These are phyloP conservation scores for Chromosphaera perkinsii DNA, from an alignment of 208 protist genomes.

Conservation along the genomic window DNA sequence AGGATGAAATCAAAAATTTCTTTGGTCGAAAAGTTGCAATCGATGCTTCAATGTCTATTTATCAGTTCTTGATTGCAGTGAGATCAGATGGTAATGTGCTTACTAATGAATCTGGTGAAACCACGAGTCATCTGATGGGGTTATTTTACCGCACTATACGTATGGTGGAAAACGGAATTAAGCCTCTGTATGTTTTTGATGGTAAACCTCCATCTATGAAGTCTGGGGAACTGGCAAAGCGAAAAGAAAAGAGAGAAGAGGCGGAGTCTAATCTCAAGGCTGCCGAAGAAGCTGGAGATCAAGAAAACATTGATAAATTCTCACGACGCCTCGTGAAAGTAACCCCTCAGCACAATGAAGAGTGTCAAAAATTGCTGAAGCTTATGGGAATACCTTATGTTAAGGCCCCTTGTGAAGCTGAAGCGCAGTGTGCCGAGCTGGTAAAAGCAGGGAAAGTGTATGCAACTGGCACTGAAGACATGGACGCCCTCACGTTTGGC, in stretches of 20 bases:
- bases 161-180: slow-evolving; percentile 94
- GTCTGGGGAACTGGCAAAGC: slow-evolving; percentile 68
- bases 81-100: slow-evolving; percentile 57
- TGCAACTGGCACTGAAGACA: slow-evolving; percentile 97
- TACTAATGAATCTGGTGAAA: slow-evolving; percentile 82
- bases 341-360: slow-evolving; percentile 88
- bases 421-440: slow-evolving; percentile 97
- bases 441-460: slow-evolving; percentile 83
- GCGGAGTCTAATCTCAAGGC: slow-evolving; percentile 80
- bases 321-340: slow-evolving; percentile 82
- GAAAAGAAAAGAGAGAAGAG: slow-evolving; percentile 78
- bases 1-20: slow-evolving; percentile 82
- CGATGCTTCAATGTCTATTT: slow-evolving; percentile 97
- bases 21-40: slow-evolving; percentile 81
- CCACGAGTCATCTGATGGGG: slow-evolving; percentile 86
- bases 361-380: slow-evolving; percentile 91
- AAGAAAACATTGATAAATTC: slow-evolving; percentile 85
- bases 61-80: slow-evolving; percentile 92
- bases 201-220: slow-evolving; percentile 96
- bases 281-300: slow-evolving; percentile 68
- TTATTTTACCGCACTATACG: slow-evolving; percentile 93
- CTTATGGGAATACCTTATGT: slow-evolving; percentile 79
- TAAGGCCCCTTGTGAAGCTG: slow-evolving; percentile 87
- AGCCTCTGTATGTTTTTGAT: slow-evolving; percentile 98
- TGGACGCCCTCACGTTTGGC: slow-evolving; percentile 98